A percentile compares a stretch with the other conserved stretches of the same genome.
Evolutionary conservation across 148 eudicot species (phyloP).

Genomic region (Oxyria digyna): DNA sequence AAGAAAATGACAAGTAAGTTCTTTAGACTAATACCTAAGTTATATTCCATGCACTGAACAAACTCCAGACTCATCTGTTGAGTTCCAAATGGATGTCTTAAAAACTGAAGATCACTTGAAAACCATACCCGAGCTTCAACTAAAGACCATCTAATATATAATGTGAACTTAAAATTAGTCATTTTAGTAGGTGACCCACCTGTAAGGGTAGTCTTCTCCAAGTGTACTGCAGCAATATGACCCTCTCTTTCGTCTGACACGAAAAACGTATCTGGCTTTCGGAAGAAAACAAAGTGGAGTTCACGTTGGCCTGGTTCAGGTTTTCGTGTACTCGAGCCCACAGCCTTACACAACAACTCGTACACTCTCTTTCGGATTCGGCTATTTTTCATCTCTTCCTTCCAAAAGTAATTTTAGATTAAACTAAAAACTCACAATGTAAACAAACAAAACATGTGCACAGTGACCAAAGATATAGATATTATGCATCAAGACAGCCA

Average conservation of each 20-base stretch:
- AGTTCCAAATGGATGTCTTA: neutral
- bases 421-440: neutral
- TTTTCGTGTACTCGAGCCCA: conserved; percentile 24
- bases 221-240: conserved; percentile 51
- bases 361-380: conserved; percentile 69
- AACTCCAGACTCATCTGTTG: neutral
- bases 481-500: neutral
- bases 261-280: conserved; percentile 55
- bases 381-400: conserved; percentile 84
- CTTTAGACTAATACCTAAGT: neutral
- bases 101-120: neutral
- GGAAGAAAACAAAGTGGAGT: conserved; percentile 88
- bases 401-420: conserved; percentile 18
- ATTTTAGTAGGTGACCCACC: conserved; percentile 25
- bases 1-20: too few relatives aligned
- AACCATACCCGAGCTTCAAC: neutral
- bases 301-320: conserved; percentile 51
- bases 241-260: conserved; percentile 43
- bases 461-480: neutral
- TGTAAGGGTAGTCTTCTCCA: conserved; percentile 78
- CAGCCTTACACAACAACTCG: conserved; percentile 76
- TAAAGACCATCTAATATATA: neutral
- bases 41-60: neutral
- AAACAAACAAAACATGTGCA: neutral
- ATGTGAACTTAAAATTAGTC: neutral